Base-by-base conservation (phyloP, 2,329 filamentous ascomycete species). In the Phyllosticta capitalensis region DNA sequence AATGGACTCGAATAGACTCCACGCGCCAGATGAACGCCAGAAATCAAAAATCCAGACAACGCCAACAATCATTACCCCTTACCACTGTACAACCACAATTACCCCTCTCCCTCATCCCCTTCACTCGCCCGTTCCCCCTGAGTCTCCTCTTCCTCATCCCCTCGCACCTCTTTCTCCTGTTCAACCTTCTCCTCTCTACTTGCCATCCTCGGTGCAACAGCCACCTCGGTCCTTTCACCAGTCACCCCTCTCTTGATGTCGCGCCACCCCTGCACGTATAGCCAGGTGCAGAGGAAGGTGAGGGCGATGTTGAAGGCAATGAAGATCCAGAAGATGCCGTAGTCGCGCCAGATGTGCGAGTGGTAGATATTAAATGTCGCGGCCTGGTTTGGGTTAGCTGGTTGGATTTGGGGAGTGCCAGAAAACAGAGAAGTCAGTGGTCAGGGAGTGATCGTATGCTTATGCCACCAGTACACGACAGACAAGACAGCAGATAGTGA, bases 321-420 rank as follows among this genome's bases (percentile, higher is more conserved):
- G 65, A 26, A 60, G 58, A 60, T 59, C 63, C 79, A 83, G 64
- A 86, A 84, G 56, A 87, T 83, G 1, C 84, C 79, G 70, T 86
- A 88, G 61, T 87, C 75, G 10, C 84, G 73, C 86, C 86, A 89
- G 53, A 84, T 83, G 56, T 87, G 71, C 1, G 69, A 69, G 53
- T 85, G 83, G 55, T 77, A 82, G 7, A 87, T 77, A 64, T 84
- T 86, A 67, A 89, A 84, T 0, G 75, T 73, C 0, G 68, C 69
- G 14, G 67, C 71, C 58, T 60, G 17, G 28, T 19, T 2, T 38
- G 9, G 30, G 6, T 12, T 12, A 1, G 9, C 2, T 12, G 30
- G 30, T 38, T 17, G 17, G 30, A 5, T 2, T 9, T n/a, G n/a
- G n/a, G n/a, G n/a, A n/a, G n/a, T n/a, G n/a, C n/a, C n/a, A n/a